These are phyloP conservation scores for Capillidium rhysosporum DNA, from an alignment of 371 early-diverging fungal species.

Conservation along the genomic window DNA sequence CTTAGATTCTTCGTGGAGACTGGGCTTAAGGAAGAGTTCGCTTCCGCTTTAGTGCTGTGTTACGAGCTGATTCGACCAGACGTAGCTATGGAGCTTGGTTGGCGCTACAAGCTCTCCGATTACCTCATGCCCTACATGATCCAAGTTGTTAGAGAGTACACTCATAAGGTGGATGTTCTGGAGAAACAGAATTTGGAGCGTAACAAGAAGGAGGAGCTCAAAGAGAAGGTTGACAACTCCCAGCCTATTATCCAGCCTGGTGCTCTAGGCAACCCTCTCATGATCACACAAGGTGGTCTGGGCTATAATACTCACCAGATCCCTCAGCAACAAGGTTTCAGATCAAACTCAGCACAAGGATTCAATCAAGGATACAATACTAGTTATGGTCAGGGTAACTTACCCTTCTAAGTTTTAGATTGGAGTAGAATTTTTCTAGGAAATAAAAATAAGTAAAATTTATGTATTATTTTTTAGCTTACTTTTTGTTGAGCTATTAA, in stretches of 20 bases:
- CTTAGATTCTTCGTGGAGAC: slow-evolving; percentile 82
- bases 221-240: slow-evolving; percentile 16
- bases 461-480: no score
- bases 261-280: slow-evolving; percentile 40
- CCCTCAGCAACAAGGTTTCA: not conserved
- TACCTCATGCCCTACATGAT: slow-evolving; percentile 94
- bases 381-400: no score
- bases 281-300: slow-evolving; percentile 22
- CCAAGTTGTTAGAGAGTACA: slow-evolving; percentile 65
- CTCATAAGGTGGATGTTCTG: slow-evolving; percentile 34
- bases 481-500: no score
- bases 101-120: slow-evolving; percentile 70
- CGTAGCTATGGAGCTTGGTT: slow-evolving; percentile 80
- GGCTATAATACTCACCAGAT: not conserved
- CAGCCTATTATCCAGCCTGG: slow-evolving; percentile 10
- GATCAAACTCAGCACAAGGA: not conserved
- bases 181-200: slow-evolving; percentile 26
- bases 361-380: no score
- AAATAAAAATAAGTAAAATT: no score
- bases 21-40: slow-evolving; percentile 78
- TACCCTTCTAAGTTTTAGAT: no score
- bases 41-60: slow-evolving; percentile 77
- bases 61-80: slow-evolving; percentile 87
- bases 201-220: slow-evolving; percentile 21
- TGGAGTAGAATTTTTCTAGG: no score